These are phyloP conservation scores for Meredithiella fracta DNA, from an alignment of 2,329 filamentous ascomycete species.

Conservation along the genomic window DNA sequence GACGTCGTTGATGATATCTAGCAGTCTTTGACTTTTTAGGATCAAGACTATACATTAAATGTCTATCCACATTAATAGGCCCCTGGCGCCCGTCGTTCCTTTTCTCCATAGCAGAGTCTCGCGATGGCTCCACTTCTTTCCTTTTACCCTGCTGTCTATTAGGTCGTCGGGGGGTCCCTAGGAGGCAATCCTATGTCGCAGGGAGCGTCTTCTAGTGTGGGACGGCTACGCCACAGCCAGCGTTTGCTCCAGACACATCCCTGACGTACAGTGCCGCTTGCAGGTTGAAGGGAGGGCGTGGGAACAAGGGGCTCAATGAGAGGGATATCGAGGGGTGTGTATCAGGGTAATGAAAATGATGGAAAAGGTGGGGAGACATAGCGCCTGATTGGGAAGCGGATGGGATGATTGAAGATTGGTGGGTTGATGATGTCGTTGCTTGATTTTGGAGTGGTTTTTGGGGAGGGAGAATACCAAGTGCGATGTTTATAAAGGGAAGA, in stretches of 20 bases:
- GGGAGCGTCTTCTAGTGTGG: neutral
- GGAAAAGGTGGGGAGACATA: neutral
- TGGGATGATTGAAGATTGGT: slow-evolving; percentile 1
- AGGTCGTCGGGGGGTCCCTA: neutral
- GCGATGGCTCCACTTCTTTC: no score
- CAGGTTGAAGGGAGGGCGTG: neutral
- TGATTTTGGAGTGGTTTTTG: neutral
- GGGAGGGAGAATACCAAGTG: neutral
- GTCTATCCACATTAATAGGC: no score
- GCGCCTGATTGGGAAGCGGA: neutral
- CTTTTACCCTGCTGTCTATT: no score
- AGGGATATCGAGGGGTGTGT: neutral
- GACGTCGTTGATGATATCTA: no score
- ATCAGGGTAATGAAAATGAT: neutral
- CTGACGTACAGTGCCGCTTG: neutral
- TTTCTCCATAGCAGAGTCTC: no score
- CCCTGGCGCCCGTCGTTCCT: no score
- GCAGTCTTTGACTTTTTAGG: no score
- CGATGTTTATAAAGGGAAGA: neutral
- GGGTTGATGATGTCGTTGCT: neutral
- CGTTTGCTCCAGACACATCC: neutral
- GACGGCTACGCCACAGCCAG: neutral
- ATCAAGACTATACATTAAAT: no score
- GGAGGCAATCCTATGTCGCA: neutral
- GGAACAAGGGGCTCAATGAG: neutral